Evolutionary conservation across 2,329 filamentous ascomycete species (phyloP).

Genomic region (Xylariaceae sp.): DNA sequence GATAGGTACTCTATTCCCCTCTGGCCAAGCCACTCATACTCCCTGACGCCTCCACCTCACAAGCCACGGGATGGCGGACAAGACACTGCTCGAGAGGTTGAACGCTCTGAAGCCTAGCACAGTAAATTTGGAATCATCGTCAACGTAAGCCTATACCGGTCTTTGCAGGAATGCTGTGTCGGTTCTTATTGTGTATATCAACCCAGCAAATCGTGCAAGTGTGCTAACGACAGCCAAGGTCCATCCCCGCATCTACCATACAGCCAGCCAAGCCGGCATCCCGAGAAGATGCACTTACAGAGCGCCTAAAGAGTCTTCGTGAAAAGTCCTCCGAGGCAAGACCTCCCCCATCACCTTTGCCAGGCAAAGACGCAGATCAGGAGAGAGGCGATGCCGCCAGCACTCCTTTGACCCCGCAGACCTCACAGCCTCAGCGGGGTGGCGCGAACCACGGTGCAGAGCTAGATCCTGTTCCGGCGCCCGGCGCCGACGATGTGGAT

Average conservation of each 20-base stretch:
- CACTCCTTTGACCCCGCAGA: constrained; percentile 14
- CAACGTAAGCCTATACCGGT: constrained; percentile 39
- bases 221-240: constrained; percentile 23
- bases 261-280: constrained; percentile 39
- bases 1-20: too few relatives aligned
- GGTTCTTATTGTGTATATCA: too few relatives aligned
- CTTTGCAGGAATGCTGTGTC: too few relatives aligned
- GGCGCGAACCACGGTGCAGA: not conserved
- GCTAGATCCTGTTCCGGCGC: constrained; percentile 3
- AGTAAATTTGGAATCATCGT: constrained; percentile 29
- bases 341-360: constrained; percentile 2
- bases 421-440: constrained; percentile 11
- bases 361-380: constrained; percentile 1
- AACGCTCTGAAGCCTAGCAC: constrained; percentile 45
- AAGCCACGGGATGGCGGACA: constrained; percentile 32
- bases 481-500: constrained; percentile 28
- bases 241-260: constrained; percentile 30
- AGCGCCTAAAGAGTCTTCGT: constrained; percentile 48
- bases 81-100: constrained; percentile 48
- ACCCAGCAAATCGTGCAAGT: constrained; percentile 5
- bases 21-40: constrained; percentile 6
- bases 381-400: constrained; percentile 2
- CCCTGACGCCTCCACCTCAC: not conserved
- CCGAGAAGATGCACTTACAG: constrained; percentile 47
- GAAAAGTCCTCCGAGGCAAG: constrained; percentile 28